phyloP scores from a whole-genome alignment of 352 stramenopile species.

The Globisporangium viniferum region DNA sequence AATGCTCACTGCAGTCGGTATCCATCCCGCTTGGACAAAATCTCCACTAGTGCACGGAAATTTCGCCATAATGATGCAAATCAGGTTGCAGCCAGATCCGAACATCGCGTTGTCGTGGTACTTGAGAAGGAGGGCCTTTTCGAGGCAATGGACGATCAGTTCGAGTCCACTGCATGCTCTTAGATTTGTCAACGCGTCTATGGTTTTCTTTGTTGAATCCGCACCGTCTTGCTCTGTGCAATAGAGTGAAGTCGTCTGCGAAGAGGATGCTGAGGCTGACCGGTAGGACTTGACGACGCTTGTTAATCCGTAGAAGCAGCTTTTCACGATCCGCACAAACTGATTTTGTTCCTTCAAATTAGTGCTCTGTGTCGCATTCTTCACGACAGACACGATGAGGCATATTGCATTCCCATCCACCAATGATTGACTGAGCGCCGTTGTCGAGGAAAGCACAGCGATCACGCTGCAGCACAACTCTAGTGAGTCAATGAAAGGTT shows the following conservation, averaged over 20 bases:
- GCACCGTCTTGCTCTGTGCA: not conserved
- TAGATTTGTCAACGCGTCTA: not conserved
- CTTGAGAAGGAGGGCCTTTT: conserved; percentile 18
- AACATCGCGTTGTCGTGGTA: conserved; percentile 12
- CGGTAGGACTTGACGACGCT: conserved; percentile 16
- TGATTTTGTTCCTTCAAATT: conserved; percentile 14
- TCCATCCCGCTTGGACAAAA: conserved; percentile 8
- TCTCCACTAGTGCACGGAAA: not conserved
- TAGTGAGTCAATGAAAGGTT: conserved; percentile 32
- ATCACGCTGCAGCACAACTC: conserved; percentile 36
- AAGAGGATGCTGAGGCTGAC: not conserved
- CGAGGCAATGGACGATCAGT: conserved; percentile 22
- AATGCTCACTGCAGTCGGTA: conserved; percentile 9
- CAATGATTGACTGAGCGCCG: conserved; percentile 10
- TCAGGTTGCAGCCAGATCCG: conserved; percentile 17
- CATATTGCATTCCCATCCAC: conserved; percentile 16
- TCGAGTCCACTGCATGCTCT: conserved; percentile 17
- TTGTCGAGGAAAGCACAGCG: conserved; percentile 24
- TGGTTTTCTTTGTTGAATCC: not conserved
- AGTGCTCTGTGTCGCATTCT: conserved; percentile 25
- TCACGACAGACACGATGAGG: conserved; percentile 23
- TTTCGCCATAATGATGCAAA: conserved; percentile 1
- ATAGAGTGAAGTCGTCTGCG: not conserved
- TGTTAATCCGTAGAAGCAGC: conserved; percentile 29
- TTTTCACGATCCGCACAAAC: conserved; percentile 29